These are phyloP conservation scores for Inga laurina DNA, from an alignment of 306 rosid genomes.

Conservation along the genomic window DNA sequence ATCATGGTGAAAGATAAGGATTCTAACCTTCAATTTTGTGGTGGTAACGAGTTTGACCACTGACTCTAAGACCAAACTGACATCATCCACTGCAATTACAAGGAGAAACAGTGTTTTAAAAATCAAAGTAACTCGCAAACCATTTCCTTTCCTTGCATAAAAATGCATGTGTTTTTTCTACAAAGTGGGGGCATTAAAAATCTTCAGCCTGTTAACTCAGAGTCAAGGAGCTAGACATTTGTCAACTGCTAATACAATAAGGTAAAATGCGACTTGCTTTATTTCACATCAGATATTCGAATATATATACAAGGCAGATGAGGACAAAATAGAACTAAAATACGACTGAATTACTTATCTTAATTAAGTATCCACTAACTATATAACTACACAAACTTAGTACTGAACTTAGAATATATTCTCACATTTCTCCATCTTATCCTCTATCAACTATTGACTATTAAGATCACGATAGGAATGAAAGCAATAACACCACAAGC, in stretches of 20 bases:
- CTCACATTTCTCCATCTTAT: background rate
- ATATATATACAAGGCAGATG: background rate
- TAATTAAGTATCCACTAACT: background rate
- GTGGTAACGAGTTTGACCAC: conserved; percentile 60
- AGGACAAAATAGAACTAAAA: background rate
- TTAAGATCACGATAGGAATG: background rate
- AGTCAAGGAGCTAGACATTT: background rate
- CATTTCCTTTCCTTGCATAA: background rate
- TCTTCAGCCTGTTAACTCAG: background rate
- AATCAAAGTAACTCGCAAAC: background rate
- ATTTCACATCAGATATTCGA: background rate
- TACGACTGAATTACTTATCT: background rate
- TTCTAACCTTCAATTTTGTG: conserved; percentile 65
- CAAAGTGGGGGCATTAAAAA: background rate
- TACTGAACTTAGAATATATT: background rate
- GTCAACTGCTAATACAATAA: background rate
- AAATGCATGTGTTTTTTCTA: background rate
- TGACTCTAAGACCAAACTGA: conserved; percentile 52
- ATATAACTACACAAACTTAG: background rate
- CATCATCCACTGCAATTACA: conserved; percentile 56
- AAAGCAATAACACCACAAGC: background rate
- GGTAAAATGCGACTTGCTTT: background rate
- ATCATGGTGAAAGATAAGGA: background rate
- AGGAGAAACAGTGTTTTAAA: conserved; percentile 2
- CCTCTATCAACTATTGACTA: background rate